These are phyloP conservation scores for Boletus eberwhitei DNA, from an alignment of 768 basidiomycete species.

Conservation along the genomic window DNA sequence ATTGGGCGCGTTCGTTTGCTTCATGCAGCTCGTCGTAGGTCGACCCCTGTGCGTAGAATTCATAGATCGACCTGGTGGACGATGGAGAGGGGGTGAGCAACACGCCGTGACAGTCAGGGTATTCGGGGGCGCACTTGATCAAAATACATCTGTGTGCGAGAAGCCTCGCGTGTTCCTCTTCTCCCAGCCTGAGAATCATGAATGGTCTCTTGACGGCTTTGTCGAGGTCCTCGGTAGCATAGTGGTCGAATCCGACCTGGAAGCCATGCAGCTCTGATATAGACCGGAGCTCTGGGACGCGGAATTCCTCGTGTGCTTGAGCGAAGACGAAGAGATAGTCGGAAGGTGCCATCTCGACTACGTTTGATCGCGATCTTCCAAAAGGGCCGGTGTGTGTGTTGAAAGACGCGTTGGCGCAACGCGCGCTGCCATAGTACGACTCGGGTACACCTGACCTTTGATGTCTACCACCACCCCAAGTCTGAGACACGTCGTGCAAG, in stretches of 20 bases:
- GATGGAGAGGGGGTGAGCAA: background rate
- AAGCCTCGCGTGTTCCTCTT: slow-evolving; percentile 69
- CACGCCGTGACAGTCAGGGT: background rate
- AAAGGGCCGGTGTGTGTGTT: background rate
- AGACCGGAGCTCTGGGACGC: slow-evolving; percentile 79
- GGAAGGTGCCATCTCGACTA: slow-evolving; percentile 15
- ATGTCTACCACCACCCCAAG: slow-evolving; percentile 20
- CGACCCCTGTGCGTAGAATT: slow-evolving; percentile 69
- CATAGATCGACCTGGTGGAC: slow-evolving; percentile 62
- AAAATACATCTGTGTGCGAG: slow-evolving; percentile 77
- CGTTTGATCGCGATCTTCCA: background rate
- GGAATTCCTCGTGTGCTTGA: slow-evolving; percentile 76
- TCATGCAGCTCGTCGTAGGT: slow-evolving; percentile 71
- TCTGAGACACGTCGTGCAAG: slow-evolving; percentile 28
- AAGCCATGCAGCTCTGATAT: slow-evolving; percentile 74
- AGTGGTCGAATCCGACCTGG: slow-evolving; percentile 42
- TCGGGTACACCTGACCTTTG: background rate
- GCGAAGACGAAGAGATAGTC: slow-evolving; percentile 73
- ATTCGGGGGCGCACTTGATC: slow-evolving; percentile 58
- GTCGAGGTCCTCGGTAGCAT: slow-evolving; percentile 47
- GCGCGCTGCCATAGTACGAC: too few species aligned
- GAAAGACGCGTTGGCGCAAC: background rate
- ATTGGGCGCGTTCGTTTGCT: slow-evolving; percentile 39
- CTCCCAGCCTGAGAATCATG: slow-evolving; percentile 65
- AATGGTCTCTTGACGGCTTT: slow-evolving; percentile 55